Evolutionary conservation across 1,284 basidiomycete species (phyloP).

Genomic region (Sphaerobolus stellatus): DNA sequence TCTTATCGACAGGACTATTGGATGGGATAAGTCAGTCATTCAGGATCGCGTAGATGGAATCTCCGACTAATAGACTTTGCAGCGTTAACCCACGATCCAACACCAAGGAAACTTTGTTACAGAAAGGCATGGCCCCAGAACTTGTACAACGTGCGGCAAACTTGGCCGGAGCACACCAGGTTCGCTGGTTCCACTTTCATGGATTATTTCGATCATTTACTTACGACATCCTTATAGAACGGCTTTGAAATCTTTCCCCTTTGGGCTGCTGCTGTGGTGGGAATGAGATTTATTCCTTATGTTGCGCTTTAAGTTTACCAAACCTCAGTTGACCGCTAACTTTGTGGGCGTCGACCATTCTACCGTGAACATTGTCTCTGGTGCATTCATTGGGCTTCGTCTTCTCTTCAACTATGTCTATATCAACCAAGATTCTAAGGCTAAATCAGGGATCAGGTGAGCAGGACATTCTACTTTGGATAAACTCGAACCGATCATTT

Average conservation of each 20-base stretch:
- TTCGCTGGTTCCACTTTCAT: neutral
- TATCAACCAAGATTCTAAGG: conserved; percentile 16
- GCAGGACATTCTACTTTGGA: no score
- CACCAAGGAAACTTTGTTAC: neutral
- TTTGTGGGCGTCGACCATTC: conserved; percentile 18
- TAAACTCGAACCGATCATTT: no score
- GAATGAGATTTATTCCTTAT: conserved; percentile 1
- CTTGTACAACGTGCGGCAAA: neutral
- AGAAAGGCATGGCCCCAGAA: neutral
- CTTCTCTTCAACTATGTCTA: conserved; percentile 22
- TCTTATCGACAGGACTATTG: neutral
- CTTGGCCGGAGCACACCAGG: neutral
- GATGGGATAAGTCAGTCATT: neutral
- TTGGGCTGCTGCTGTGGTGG: conserved; percentile 22
- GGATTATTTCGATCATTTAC: neutral
- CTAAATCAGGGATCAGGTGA: no score
- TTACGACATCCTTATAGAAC: conserved; percentile 13
- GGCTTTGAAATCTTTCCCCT: conserved; percentile 22
- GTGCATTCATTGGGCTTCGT: conserved; percentile 16
- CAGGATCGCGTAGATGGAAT: neutral
- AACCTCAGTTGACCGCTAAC: conserved; percentile 19
- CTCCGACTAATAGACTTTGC: neutral
- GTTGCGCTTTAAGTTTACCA: neutral
- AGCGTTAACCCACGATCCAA: neutral
- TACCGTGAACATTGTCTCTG: conserved; percentile 19